Conservation (phyloP, 148 eudicot genomes). For the Linanthus parryae region DNA sequence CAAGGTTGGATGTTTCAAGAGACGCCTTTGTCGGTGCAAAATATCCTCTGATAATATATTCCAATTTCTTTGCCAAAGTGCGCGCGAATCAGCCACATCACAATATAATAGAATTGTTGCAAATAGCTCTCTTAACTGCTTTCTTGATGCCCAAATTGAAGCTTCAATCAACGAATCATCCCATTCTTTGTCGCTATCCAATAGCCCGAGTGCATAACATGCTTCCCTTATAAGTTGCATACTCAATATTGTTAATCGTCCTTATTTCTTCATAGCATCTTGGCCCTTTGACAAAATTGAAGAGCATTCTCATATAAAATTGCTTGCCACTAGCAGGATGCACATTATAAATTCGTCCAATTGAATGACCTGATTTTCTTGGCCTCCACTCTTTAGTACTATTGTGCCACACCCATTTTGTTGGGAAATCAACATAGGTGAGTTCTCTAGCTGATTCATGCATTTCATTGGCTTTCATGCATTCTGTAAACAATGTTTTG, state of each 20-base stretch:
- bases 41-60: not conserved
- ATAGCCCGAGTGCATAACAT: not conserved
- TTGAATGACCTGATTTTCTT: not conserved
- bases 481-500: constrained; percentile 1
- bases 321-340: not conserved
- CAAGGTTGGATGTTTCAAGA: not conserved
- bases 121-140: not conserved
- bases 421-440: not conserved
- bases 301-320: not conserved
- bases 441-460: not conserved
- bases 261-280: not conserved
- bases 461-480: not conserved
- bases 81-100: not conserved
- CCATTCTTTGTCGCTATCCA: not conserved
- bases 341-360: not conserved
- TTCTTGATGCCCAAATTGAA: not conserved
- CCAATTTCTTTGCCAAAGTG: not conserved
- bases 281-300: not conserved
- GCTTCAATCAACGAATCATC: not conserved
- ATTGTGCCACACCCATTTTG: not conserved
- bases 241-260: not conserved
- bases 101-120: not conserved
- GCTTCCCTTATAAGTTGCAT: not conserved
- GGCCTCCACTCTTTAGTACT: not conserved
- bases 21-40: not conserved